These are phyloP conservation scores for Cutaneotrichosporon dermatis DNA, from an alignment of 1,284 basidiomycete genomes.

Conservation along the genomic window DNA sequence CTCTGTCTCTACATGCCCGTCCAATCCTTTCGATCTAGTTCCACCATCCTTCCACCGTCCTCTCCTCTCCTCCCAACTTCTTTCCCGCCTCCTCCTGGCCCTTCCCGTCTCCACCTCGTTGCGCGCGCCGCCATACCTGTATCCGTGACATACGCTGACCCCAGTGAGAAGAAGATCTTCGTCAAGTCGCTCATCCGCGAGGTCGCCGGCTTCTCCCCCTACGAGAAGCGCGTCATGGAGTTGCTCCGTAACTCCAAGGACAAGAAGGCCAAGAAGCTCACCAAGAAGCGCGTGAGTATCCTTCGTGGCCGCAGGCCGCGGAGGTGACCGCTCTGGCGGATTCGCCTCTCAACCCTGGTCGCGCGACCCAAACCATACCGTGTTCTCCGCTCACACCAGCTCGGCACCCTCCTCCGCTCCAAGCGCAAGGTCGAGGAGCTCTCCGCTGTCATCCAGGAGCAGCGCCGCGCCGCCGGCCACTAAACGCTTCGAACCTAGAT, in stretches of 20 bases:
- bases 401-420: conserved; percentile 90
- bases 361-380: too few relatives aligned
- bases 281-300: conserved; percentile 88
- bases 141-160: not conserved
- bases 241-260: conserved; percentile 99
- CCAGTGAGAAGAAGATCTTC: conserved; percentile 70
- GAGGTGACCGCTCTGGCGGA: too few relatives aligned
- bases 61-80: too few relatives aligned
- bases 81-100: not conserved
- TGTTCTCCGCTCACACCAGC: conserved; percentile 56
- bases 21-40: too few relatives aligned
- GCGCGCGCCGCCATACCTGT: too few relatives aligned
- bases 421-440: conserved; percentile 98
- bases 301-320: too few relatives aligned
- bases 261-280: conserved; percentile 96
- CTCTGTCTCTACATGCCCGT: too few relatives aligned
- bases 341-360: too few relatives aligned
- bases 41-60: too few relatives aligned
- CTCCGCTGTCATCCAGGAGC: conserved; percentile 72
- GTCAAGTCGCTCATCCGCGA: conserved; percentile 88
- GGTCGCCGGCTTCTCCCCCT: conserved; percentile 96
- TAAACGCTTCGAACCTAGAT: conserved; percentile 26
- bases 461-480: conserved; percentile 50
- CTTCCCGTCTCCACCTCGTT: not conserved
- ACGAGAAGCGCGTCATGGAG: conserved; percentile 98